A percentile compares a stretch with the other conserved stretches of the same genome.
These are phyloP conservation scores for Tylopilus subfusipes DNA, from an alignment of 768 basidiomycete species.

Conservation along the genomic window DNA sequence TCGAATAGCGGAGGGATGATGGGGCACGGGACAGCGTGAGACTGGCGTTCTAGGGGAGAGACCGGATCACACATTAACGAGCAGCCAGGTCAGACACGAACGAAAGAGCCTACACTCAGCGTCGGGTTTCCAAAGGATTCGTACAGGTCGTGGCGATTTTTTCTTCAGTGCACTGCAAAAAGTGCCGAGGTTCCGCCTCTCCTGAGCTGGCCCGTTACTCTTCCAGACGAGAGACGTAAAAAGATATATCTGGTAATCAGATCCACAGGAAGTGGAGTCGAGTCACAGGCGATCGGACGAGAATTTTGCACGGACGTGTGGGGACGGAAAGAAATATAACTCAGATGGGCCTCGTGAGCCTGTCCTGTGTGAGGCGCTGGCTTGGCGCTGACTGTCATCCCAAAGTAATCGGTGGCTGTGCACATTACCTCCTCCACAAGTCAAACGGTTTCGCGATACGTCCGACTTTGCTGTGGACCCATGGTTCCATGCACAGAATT, in stretches of 20 bases:
- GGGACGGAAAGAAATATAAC: slow-evolving; percentile 19
- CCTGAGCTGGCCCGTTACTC: not conserved
- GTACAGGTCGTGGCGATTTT: slow-evolving; percentile 8
- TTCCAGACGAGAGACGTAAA: not conserved
- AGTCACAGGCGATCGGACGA: slow-evolving; percentile 11
- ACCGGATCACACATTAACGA: slow-evolving; percentile 1
- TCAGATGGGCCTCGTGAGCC: slow-evolving; percentile 4
- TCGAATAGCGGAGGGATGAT: slow-evolving; percentile 12
- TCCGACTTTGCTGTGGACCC: not conserved
- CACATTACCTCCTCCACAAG: too few relatives aligned
- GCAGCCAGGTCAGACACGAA: not conserved
- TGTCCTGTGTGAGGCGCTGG: slow-evolving; percentile 4
- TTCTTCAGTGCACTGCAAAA: not conserved
- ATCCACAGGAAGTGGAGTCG: slow-evolving; percentile 13
- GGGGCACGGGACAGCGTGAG: not conserved
- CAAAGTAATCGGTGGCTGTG: slow-evolving; percentile 25
- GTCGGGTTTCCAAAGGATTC: not conserved
- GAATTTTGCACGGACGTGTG: slow-evolving; percentile 8
- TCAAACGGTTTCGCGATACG: not conserved
- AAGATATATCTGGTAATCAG: slow-evolving; percentile 5
- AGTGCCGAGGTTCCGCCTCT: not conserved
- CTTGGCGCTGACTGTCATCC: slow-evolving; percentile 4
- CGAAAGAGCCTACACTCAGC: slow-evolving; percentile 3
- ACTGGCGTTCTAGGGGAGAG: not conserved
- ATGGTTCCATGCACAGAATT: too few relatives aligned